phyloP scores from a whole-genome alignment of 78 protist genomes.

The Dictyostelium intermedium region DNA sequence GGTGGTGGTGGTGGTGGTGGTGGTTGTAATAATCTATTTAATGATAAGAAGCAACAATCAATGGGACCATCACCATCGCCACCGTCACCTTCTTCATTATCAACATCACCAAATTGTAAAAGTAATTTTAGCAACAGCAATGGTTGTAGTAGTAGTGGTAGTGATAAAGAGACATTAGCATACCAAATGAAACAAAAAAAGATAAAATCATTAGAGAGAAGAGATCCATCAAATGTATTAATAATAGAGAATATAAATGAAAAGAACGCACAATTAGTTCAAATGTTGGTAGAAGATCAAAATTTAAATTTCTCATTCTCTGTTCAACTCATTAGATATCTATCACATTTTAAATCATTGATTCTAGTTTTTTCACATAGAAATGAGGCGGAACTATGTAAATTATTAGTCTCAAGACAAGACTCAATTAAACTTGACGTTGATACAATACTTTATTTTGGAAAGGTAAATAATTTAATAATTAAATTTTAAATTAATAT shows the following conservation, averaged over 20 bases:
- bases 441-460: conserved; percentile 27
- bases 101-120: not conserved
- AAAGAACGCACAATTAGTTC: not conserved
- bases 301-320: not conserved
- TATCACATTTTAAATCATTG: conserved; percentile 13
- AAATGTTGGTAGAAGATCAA: not conserved
- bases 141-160: too few species aligned
- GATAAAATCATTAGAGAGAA: not conserved
- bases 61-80: not conserved
- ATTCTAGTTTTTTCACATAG: conserved; percentile 38
- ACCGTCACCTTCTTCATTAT: not conserved
- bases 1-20: too few species aligned
- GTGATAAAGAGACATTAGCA: not conserved
- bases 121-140: not conserved
- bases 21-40: not conserved
- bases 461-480: conserved; percentile 43
- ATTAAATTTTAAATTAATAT: not conserved
- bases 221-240: conserved; percentile 57
- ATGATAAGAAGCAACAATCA: not conserved
- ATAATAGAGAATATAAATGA: conserved; percentile 26
- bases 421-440: not conserved
- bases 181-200: conserved; percentile 27
- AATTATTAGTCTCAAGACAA: conserved; percentile 34
- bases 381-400: conserved; percentile 42
- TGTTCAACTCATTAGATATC: conserved; percentile 21